Percentiles rank a stretch among this genome's conserved stretches.
Conservation (phyloP, 306 rosid species). For the Hylodesmum podocarpum region DNA sequence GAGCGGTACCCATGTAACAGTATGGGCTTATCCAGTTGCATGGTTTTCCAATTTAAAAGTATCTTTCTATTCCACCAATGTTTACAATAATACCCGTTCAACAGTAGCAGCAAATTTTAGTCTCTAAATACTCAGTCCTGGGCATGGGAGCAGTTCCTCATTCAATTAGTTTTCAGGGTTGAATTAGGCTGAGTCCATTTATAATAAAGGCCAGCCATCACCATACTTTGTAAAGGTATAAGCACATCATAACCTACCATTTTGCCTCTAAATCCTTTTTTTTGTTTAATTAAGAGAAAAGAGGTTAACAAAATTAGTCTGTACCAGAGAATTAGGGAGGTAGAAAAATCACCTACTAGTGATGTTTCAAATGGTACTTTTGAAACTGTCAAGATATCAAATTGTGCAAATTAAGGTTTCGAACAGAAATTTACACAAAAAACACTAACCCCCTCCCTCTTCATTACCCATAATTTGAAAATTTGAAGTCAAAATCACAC, state of each 20-base stretch:
- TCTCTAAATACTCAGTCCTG: not conserved
- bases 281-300: not conserved
- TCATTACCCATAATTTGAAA: slow-evolving; percentile 11
- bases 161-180: not conserved
- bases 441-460: not conserved
- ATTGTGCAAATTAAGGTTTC: not conserved
- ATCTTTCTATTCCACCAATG: not conserved
- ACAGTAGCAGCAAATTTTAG: not conserved
- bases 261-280: not conserved
- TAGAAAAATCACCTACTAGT: not conserved
- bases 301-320: not conserved
- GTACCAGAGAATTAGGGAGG: not conserved
- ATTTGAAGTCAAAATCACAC: slow-evolving; percentile 11
- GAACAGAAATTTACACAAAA: not conserved
- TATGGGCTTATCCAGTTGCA: not conserved
- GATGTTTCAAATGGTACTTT: not conserved
- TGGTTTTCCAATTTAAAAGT: not conserved
- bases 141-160: too few relatives aligned
- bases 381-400: not conserved
- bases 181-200: not conserved
- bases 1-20: not conserved
- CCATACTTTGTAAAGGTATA: too few relatives aligned
- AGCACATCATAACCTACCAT: too few relatives aligned
- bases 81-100: not conserved
- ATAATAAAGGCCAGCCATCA: not conserved